Evolutionary conservation across 2,329 filamentous ascomycete species (phyloP), one percentile per base, ranked within the genome.

Genomic region (Cercospora sesami): DNA sequence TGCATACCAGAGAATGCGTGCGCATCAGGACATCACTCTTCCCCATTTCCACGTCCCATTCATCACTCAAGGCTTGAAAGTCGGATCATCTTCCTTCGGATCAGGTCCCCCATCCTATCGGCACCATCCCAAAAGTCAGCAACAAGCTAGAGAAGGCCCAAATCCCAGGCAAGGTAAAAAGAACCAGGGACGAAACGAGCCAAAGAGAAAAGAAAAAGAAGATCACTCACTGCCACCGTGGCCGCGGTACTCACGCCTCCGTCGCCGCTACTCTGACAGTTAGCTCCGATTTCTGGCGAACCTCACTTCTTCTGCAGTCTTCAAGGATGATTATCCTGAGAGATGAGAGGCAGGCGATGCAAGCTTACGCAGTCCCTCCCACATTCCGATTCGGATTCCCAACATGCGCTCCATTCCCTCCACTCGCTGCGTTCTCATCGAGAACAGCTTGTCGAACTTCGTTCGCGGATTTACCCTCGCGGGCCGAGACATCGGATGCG

Each of bases 281-380:
- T 55, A 39, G 59, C 48, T 28, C 16, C 42, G 16, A 36, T 28
- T 16, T 42, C 26, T 39, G 4, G 1, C 8, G 5, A n/a, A 53
- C 48, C 21, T 53, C 48, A 30, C 26, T n/a, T n/a, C n/a, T n/a
- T n/a, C n/a, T n/a, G n/a, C n/a, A n/a, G n/a, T n/a, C n/a, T n/a
- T n/a, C n/a, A n/a, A n/a, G n/a, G n/a, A n/a, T n/a, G n/a, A n/a
- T n/a, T n/a, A n/a, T n/a, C n/a, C n/a, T n/a, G n/a, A n/a, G n/a
- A n/a, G n/a, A n/a, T n/a, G n/a, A n/a, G n/a, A n/a, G n/a, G n/a
- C n/a, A n/a, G n/a, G n/a, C n/a, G n/a, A n/a, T n/a, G n/a, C n/a
- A n/a, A n/a, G n/a, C n/a, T 62, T 65, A 72, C 69, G 70, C 71
- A 33, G 68, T 73, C n/a, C 73, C 73, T 23, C 73, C 73, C n/a